Evolutionary conservation across 2,329 filamentous ascomycete genomes (phyloP).

Genomic region (Aspergillus brasiliensis): DNA sequence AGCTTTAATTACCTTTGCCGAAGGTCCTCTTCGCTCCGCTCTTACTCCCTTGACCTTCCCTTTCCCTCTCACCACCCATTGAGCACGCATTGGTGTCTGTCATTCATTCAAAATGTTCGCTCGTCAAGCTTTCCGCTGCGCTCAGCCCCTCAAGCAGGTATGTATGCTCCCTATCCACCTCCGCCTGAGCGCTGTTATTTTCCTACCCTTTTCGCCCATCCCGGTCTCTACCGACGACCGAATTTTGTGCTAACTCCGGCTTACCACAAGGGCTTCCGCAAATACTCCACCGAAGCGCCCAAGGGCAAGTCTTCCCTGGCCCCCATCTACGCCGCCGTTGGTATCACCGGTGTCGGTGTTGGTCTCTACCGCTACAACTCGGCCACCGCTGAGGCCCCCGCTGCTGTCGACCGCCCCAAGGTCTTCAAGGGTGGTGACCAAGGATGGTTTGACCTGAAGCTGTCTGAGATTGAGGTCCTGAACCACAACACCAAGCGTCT

Average conservation of each 20-base stretch:
- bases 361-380: constrained; percentile 58
- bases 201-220: background rate
- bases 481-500: constrained; percentile 96
- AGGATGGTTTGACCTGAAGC: constrained; percentile 79
- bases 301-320: constrained; percentile 59
- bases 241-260: constrained; percentile 10
- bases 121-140: constrained; percentile 64
- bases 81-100: constrained; percentile 18
- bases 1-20: constrained; percentile 10
- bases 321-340: constrained; percentile 55
- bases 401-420: constrained; percentile 44
- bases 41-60: constrained; percentile 5
- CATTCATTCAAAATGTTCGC: constrained; percentile 64
- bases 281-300: constrained; percentile 69
- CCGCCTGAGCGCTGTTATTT: background rate
- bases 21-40: constrained; percentile 1
- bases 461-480: constrained; percentile 75
- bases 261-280: constrained; percentile 62
- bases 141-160: constrained; percentile 68
- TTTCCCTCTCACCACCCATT: constrained; percentile 21
- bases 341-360: constrained; percentile 51
- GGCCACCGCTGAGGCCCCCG: constrained; percentile 27
- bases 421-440: constrained; percentile 83
- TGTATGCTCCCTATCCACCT: constrained; percentile 31
- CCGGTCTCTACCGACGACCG: background rate